Base-by-base conservation (phyloP, 148 eudicot species). In the Suaeda aralocaspica region DNA sequence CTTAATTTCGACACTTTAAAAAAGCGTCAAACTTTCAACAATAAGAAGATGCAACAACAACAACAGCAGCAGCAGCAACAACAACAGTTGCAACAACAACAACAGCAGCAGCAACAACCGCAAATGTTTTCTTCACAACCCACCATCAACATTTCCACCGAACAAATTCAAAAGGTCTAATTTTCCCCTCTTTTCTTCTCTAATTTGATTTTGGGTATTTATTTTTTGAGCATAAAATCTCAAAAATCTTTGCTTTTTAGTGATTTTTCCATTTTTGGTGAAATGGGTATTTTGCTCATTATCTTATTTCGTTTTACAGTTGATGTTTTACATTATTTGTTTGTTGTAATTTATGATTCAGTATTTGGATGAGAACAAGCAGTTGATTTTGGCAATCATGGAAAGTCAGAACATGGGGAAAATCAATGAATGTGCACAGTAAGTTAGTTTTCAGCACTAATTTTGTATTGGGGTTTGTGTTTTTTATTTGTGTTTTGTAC, bases 351-450 rank as follows among this genome's bases (percentile, higher is more conserved):
- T 36, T 53, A 2, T 77, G 77, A 70, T 84, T 88, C 84, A 89
- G 97, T 89, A 67, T 52, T 70, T 92, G 84, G 97, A 92, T 64
- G 97, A 92, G 70, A 92, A 92, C 82, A 87, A 84, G 80, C 84
- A 83, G 74, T 60, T 92, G 85, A 92, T 92, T 68, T 42, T 87
- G 84, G 92, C 96, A 1, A 87, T 92, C 57, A 60, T 92, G 87
- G 97, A 92, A 52, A 69, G 76, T 75, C 92, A 89, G 70, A 92
- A 87, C 48, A 74, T 75, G 77, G 97, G 97, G 16, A 92, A 86
- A 72, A 59, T 82, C 49, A 66, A 87, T 6, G 97, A 92, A 65
- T 82, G 85, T 57, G 88, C 90, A 34, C 89, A 85, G 97, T 91
- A 83, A 88, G 97, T 88, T 72, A 8, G 10, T 36, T 59, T 57